These are phyloP conservation scores for Fusarium avenaceum DNA, from an alignment of 2,329 filamentous ascomycete species.

Conservation along the genomic window DNA sequence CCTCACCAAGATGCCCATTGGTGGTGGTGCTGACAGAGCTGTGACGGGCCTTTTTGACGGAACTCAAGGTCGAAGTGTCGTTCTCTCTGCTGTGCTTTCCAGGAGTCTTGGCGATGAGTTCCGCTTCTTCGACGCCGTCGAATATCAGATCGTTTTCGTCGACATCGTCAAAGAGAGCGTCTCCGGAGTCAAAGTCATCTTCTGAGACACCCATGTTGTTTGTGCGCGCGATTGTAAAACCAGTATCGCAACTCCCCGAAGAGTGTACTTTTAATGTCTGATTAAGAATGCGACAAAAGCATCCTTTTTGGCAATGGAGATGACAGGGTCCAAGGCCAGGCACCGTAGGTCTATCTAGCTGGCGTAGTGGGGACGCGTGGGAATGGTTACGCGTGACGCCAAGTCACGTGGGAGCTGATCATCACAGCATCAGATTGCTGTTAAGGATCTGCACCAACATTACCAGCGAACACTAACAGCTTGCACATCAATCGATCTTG, in stretches of 20 bases:
- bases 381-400: constrained; percentile 4
- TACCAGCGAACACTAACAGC: not conserved
- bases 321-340: not conserved
- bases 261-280: not conserved
- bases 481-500: fast-evolving
- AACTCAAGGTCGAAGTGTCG: not conserved
- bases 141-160: constrained; percentile 44
- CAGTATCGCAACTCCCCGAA: not conserved
- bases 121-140: constrained; percentile 34
- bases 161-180: constrained; percentile 47
- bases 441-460: not conserved
- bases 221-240: not conserved
- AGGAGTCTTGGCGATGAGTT: constrained; percentile 14
- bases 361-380: constrained; percentile 2
- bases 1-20: not conserved
- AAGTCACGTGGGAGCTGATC: constrained; percentile 11
- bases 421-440: not conserved
- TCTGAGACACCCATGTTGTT: constrained; percentile 22
- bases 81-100: constrained; percentile 31
- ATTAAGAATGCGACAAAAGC: not conserved
- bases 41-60: constrained; percentile 33
- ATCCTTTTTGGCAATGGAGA: not conserved
- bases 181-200: constrained; percentile 48
- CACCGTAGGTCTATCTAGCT: not conserved
- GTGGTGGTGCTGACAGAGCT: not conserved